phyloP scores from a whole-genome alignment of 306 rosid genomes.

The Myrica gale region DNA sequence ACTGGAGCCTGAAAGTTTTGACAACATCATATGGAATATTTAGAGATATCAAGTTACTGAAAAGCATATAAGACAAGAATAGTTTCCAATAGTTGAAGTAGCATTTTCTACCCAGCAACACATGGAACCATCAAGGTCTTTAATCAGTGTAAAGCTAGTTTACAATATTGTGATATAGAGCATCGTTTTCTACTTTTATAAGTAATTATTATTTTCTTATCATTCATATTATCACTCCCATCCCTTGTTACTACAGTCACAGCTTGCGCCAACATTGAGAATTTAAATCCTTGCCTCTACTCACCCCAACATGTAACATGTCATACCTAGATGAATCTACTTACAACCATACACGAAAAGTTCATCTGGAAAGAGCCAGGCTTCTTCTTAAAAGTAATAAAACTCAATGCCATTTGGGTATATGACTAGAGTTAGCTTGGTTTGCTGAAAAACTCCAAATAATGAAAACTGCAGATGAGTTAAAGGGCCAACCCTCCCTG shows the following conservation, averaged over 20 bases:
- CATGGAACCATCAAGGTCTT: background rate
- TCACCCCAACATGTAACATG: background rate
- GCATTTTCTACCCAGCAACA: background rate
- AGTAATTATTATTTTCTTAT: background rate
- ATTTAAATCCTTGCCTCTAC: background rate
- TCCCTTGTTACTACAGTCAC: background rate
- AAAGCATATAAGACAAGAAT: conserved; percentile 15
- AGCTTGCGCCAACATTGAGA: background rate
- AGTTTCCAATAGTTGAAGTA: conserved; percentile 6
- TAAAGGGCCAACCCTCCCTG: no score
- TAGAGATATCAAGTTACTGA: conserved; percentile 17
- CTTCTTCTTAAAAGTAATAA: no score
- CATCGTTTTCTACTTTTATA: background rate
- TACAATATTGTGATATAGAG: background rate
- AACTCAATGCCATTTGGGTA: no score
- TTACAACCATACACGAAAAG: background rate
- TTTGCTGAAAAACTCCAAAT: no score
- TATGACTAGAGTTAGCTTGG: no score
- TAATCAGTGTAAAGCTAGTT: background rate
- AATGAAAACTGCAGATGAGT: no score
- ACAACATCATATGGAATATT: conserved; percentile 17
- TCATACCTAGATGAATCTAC: background rate
- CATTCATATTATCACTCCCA: background rate
- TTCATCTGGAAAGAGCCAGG: background rate
- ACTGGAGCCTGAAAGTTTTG: conserved; percentile 75